These are phyloP conservation scores for Pseudonitzschia multiseries DNA, from an alignment of 108 stramenopile species.

Conservation along the genomic window DNA sequence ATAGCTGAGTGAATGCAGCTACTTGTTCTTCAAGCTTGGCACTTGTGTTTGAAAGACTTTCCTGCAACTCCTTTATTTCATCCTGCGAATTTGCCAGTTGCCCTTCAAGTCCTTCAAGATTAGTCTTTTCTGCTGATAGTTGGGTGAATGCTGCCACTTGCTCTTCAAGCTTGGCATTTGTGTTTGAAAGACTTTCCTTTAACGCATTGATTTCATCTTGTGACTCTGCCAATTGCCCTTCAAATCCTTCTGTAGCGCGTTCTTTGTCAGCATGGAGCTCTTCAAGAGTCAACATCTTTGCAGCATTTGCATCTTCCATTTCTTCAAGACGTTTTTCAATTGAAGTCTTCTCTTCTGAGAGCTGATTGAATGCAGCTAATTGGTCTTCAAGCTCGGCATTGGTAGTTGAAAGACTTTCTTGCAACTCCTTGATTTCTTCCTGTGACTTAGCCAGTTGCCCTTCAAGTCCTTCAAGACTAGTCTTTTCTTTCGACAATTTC, in stretches of 20 bases:
- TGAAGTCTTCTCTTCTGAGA: too few species aligned
- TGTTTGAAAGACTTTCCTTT: background rate
- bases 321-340: too few species aligned
- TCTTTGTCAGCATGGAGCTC: conserved; percentile 1
- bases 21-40: conserved; percentile 8
- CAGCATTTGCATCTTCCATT: background rate
- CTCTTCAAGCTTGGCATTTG: too few species aligned
- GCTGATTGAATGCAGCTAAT: too few species aligned
- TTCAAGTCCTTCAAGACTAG: background rate
- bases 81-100: background rate
- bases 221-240: too few species aligned
- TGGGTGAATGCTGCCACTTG: too few species aligned
- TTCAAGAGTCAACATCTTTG: background rate
- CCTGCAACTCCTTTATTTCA: background rate
- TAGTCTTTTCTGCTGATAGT: background rate
- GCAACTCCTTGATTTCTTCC: background rate
- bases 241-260: background rate
- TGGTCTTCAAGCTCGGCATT: too few species aligned
- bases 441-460: background rate
- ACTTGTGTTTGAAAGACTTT: background rate
- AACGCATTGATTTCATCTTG: background rate
- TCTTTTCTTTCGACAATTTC: background rate
- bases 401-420: background rate
- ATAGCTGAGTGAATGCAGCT: background rate
- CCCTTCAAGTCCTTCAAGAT: background rate